Base-by-base conservation (phyloP, 495 filamentous ascomycete genomes). In the Xylaria curta region DNA sequence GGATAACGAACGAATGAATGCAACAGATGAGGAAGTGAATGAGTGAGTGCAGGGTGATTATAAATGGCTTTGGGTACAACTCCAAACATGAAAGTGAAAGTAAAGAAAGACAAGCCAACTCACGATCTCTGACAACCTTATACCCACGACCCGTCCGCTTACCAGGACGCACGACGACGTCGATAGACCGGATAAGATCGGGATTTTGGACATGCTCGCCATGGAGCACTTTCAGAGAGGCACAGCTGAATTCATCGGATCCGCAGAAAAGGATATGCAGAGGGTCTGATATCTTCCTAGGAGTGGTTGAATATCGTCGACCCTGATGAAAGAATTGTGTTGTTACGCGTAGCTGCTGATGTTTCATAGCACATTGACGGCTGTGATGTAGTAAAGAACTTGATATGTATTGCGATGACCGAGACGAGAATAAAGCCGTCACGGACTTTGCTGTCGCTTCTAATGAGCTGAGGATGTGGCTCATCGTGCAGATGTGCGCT, bases 241-340 rank as follows among this genome's bases (percentile, higher is more conserved):
- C 88, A 76, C 91, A 91, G 81, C 95, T 97, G 81, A 98, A 97
- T 7, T 92, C 86, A 78, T 99, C 96, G 13, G 97, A 97, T 33
- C 96, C 96, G 79, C 94, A 98, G 82, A 97, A 99, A 21, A 99
- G 89, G 62, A 99, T 93, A n/a, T 91, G 87, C 36, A 99, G 86
- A 2, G 94, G 94, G 10, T 86, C 81, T 0, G 82, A 84, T 21
- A 21, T 56, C 44, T 74, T 81, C 65, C 42, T 38, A 2, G 63
- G 42, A 9, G 5, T 19, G 1, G 68, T 31, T 12, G 56, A 53
- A 26, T 61, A 69, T 17, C 56, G 44, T 24, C 53, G 21, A 2
- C 53, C 13, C 36, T 46, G 66, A 24, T 19, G 42, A 9, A 21
- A 42, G 19, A 42, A n/a, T 9, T 6, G 5, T 8, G 51, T 12